Percentiles rank a stretch among this genome's conserved stretches.
These are phyloP conservation scores for Lentinula sp. DNA, from an alignment of 768 basidiomycete genomes.

Conservation along the genomic window DNA sequence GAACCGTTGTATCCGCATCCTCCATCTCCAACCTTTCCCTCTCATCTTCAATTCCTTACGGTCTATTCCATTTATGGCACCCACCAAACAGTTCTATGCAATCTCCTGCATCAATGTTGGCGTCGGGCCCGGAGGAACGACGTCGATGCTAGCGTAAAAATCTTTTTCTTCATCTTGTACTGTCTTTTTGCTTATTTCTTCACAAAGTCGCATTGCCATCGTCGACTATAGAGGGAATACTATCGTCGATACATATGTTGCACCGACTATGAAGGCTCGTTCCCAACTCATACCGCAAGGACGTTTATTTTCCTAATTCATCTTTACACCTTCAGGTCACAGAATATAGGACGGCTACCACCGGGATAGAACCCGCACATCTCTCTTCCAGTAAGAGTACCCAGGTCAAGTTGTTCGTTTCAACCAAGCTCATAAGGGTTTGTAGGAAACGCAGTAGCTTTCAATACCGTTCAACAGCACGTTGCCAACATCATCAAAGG, in stretches of 20 bases:
- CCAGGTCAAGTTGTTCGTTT: neutral
- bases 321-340: conserved; percentile 39
- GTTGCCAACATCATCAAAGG: conserved; percentile 63
- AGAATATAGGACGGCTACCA: conserved; percentile 66
- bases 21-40: conserved; percentile 3
- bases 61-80: conserved; percentile 9
- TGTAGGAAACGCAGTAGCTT: conserved; percentile 46
- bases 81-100: conserved; percentile 44
- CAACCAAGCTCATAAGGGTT: neutral
- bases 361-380: conserved; percentile 40
- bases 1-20: neutral
- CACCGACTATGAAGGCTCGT: conserved; percentile 47
- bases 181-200: conserved; percentile 8
- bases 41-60: conserved; percentile 12
- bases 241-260: conserved; percentile 60
- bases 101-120: conserved; percentile 70
- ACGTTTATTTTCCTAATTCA: too few species aligned
- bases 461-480: conserved; percentile 58
- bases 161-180: neutral
- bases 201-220: conserved; percentile 38
- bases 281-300: neutral
- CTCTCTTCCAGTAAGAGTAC: conserved; percentile 31
- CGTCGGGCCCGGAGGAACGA: conserved; percentile 75
- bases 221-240: conserved; percentile 53
- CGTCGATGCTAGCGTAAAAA: conserved; percentile 74